phyloP scores from a whole-genome alignment of 1,139 yeast genomes.

The Scheffersomyces stambukii region DNA sequence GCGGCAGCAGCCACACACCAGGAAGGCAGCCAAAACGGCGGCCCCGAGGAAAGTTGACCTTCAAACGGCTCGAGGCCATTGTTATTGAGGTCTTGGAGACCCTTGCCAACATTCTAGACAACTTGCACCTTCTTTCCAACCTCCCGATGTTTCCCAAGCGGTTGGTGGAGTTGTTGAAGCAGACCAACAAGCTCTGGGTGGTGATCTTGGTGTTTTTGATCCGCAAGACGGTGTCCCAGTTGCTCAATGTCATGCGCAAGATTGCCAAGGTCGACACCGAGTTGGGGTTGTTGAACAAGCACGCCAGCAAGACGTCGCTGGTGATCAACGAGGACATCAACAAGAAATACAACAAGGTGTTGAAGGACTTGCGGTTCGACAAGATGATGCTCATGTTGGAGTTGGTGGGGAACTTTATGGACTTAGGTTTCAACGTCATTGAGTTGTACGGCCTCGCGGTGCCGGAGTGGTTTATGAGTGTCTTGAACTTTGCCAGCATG shows the following conservation, averaged over 20 bases:
- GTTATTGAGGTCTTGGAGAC: constrained; percentile 32
- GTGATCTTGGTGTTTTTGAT: constrained; percentile 39
- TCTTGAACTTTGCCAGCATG: constrained; percentile 43
- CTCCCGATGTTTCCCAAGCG: constrained; percentile 42
- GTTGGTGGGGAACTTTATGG: constrained; percentile 41
- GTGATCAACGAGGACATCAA: constrained; percentile 25
- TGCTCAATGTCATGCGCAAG: constrained; percentile 36
- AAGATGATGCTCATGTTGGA: constrained; percentile 42
- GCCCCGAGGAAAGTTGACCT: constrained; percentile 14
- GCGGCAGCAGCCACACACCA: too few species aligned
- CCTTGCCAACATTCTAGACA: constrained; percentile 39
- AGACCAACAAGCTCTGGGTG: constrained; percentile 46
- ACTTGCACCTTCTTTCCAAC: constrained; percentile 40
- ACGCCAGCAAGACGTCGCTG: constrained; percentile 17
- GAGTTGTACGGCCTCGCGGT: constrained; percentile 35
- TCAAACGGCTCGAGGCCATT: constrained; percentile 28
- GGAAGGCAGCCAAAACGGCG: constrained; percentile 5
- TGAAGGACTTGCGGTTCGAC: constrained; percentile 43
- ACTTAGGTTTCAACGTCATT: constrained; percentile 38
- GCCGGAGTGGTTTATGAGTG: constrained; percentile 44
- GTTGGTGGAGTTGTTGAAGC: constrained; percentile 29
- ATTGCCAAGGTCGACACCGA: constrained; percentile 38
- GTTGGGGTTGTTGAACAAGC: constrained; percentile 26
- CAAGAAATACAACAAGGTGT: constrained; percentile 36
- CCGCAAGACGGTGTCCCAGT: constrained; percentile 41